These are phyloP conservation scores for Candida glucosophila DNA, from an alignment of 1,139 yeast genomes.

Conservation along the genomic window DNA sequence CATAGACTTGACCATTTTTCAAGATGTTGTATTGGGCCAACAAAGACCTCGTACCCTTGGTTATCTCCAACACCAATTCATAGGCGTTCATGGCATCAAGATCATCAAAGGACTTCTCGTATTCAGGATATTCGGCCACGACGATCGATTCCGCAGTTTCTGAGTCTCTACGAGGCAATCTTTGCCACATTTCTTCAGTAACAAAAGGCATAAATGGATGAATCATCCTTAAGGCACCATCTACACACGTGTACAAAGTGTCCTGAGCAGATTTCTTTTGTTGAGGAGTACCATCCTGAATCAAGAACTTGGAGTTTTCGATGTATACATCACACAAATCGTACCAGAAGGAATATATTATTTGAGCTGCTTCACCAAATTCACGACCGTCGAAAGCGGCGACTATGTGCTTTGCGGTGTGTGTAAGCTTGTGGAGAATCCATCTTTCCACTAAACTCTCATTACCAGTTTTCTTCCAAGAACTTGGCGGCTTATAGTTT, in stretches of 20 bases:
- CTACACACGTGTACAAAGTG: slow-evolving; percentile 87
- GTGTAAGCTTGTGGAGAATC: slow-evolving; percentile 82
- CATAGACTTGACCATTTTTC: slow-evolving; percentile 79
- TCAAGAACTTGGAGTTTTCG: slow-evolving; percentile 90
- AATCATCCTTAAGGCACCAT: slow-evolving; percentile 82
- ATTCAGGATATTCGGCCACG: slow-evolving; percentile 72
- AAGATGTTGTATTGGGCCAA: slow-evolving; percentile 82
- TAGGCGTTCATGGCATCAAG: slow-evolving; percentile 61
- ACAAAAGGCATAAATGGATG: slow-evolving; percentile 98
- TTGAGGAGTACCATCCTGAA: slow-evolving; percentile 79
- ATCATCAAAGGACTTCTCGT: slow-evolving; percentile 51
- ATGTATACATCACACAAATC: slow-evolving; percentile 96
- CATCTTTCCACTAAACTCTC: slow-evolving; percentile 94
- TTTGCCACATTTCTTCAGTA: slow-evolving; percentile 98
- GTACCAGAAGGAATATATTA: slow-evolving; percentile 90
- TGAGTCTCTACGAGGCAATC: slow-evolving; percentile 79
- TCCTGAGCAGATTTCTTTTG: slow-evolving; percentile 88
- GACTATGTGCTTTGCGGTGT: slow-evolving; percentile 57
- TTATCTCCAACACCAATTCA: slow-evolving; percentile 75
- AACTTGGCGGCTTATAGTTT: slow-evolving; percentile 74
- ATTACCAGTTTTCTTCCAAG: slow-evolving; percentile 55
- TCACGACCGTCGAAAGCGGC: slow-evolving; percentile 74
- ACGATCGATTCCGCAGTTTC: slow-evolving; percentile 68
- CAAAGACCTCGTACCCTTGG: slow-evolving; percentile 87
- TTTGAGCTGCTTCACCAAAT: slow-evolving; percentile 79